A percentile compares a stretch with the other conserved stretches of the same genome.
phyloP scores from a whole-genome alignment of 169 alveolate species.

The Cystoisospora suis region DNA sequence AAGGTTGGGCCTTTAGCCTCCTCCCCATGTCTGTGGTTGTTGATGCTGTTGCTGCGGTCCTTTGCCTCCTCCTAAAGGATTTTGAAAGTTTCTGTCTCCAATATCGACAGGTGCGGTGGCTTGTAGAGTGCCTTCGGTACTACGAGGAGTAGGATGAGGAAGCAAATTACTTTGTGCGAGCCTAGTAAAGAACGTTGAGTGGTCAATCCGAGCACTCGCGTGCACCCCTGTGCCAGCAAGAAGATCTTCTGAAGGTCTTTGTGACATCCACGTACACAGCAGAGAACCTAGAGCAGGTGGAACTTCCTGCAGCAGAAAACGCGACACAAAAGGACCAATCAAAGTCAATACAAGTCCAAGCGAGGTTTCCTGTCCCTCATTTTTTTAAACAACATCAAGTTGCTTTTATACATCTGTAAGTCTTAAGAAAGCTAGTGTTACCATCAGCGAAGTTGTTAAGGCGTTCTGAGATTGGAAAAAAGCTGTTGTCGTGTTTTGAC shows the following conservation, averaged over 20 bases:
- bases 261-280: conserved; percentile 65
- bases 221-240: conserved; percentile 41
- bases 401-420: too few relatives aligned
- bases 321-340: neutral
- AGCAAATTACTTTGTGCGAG: neutral
- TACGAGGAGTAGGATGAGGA: neutral
- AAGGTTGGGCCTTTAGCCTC: too few relatives aligned
- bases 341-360: too few relatives aligned
- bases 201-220: neutral
- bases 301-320: conserved; percentile 70
- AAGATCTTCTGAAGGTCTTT: conserved; percentile 44
- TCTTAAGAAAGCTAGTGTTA: too few relatives aligned
- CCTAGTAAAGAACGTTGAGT: conserved; percentile 11
- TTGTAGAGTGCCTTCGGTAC: neutral
- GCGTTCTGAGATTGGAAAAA: too few relatives aligned
- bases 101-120: conserved; percentile 1
- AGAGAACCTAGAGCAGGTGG: conserved; percentile 75
- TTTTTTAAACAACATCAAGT: too few relatives aligned
- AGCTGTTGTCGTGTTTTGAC: too few relatives aligned
- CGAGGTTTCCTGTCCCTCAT: too few relatives aligned
- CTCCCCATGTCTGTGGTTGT: too few relatives aligned
- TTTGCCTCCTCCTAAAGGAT: too few relatives aligned
- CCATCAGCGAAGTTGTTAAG: too few relatives aligned
- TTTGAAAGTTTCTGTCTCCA: neutral
- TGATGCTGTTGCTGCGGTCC: too few relatives aligned